Evolutionary conservation across 257 asterid species (phyloP).

Genomic region (Datura wrightii): DNA sequence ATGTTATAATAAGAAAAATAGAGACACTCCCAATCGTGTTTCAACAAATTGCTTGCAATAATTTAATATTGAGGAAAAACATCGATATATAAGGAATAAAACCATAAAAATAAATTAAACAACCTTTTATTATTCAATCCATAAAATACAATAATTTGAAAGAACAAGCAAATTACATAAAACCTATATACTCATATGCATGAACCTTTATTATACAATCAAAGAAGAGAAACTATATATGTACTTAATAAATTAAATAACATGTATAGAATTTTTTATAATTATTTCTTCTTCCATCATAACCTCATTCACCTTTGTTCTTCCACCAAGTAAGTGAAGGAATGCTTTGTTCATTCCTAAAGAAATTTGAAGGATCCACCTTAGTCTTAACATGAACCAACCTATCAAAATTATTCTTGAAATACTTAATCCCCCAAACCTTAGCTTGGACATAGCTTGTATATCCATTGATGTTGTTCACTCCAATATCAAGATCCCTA

Average conservation of each 20-base stretch:
- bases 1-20: too few species aligned
- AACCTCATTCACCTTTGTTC: constrained; percentile 21
- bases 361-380: constrained; percentile 31
- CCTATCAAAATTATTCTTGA: constrained; percentile 30
- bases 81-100: background rate
- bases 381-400: constrained; percentile 32
- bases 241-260: background rate
- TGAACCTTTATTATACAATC: background rate
- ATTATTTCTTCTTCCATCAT: background rate
- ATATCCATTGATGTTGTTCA: background rate
- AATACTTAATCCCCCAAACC: constrained; percentile 32
- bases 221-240: background rate
- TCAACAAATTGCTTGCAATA: background rate
- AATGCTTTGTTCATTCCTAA: constrained; percentile 35
- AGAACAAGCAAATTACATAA: background rate
- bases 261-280: background rate
- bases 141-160: background rate
- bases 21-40: background rate
- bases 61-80: background rate
- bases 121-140: background rate
- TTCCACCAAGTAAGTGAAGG: constrained; percentile 27
- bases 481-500: constrained; percentile 35
- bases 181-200: background rate
- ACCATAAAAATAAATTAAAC: background rate
- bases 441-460: constrained; percentile 18